Evolutionary conservation across 345 rosid species (phyloP).

Genomic region (Eucalyptus guilfoylei): DNA sequence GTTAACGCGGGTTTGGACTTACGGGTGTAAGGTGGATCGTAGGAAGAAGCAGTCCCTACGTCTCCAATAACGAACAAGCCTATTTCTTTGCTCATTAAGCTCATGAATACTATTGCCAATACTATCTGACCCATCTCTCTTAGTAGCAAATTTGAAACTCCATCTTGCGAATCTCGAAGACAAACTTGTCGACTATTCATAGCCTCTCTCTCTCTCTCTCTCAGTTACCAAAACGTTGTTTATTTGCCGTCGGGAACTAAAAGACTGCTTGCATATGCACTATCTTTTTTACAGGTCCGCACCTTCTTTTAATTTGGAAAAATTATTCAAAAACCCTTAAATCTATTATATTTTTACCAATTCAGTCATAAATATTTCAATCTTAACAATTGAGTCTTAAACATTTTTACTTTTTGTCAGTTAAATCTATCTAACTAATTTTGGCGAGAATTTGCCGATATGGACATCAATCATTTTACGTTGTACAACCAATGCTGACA

Average conservation of each 20-base stretch:
- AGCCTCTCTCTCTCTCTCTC: no score
- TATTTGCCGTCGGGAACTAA: no score
- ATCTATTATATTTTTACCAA: no score
- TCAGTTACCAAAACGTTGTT: neutral
- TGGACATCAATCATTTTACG: fast-evolving
- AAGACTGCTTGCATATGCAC: no score
- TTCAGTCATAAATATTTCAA: no score
- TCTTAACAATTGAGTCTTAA: no score
- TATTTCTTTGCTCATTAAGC: neutral
- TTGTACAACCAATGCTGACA: fast-evolving
- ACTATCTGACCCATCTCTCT: neutral
- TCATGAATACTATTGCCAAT: neutral
- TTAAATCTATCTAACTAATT: no score
- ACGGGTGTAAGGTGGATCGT: slow-evolving; percentile 10
- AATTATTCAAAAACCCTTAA: no score
- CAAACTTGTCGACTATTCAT: neutral
- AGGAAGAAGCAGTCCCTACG: slow-evolving; percentile 17
- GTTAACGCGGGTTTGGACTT: neutral
- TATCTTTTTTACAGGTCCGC: no score
- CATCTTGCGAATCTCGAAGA: neutral
- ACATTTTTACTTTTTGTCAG: no score
- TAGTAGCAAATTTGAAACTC: neutral
- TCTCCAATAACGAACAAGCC: neutral
- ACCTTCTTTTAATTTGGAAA: no score
- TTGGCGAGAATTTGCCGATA: no score